These are phyloP conservation scores for Hypericum androsaemum DNA, from an alignment of 345 rosid species.

Conservation along the genomic window DNA sequence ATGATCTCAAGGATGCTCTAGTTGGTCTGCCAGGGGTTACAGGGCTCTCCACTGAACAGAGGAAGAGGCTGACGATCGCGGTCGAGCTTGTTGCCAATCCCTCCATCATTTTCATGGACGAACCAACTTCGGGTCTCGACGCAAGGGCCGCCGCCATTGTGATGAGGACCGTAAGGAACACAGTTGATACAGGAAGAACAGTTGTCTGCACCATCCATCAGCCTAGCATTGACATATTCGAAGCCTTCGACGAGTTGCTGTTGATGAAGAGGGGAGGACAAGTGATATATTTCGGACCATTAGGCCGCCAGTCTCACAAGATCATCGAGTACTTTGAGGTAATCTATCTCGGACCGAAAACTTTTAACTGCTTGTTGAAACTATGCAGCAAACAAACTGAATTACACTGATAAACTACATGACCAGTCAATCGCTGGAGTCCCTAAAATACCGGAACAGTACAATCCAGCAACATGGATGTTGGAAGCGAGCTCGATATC, in stretches of 20 bases:
- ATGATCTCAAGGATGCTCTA: constrained; percentile 30
- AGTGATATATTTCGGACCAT: constrained; percentile 36
- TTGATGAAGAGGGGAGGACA: constrained; percentile 55
- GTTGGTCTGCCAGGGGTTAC: constrained; percentile 45
- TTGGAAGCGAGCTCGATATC: constrained; percentile 37
- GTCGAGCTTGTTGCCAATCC: constrained; percentile 59
- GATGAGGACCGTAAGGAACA: constrained; percentile 47
- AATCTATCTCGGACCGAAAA: background rate
- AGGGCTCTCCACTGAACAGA: constrained; percentile 46
- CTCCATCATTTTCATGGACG: constrained; percentile 56
- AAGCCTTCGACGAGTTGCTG: constrained; percentile 46
- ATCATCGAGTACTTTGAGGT: constrained; percentile 46
- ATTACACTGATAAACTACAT: background rate
- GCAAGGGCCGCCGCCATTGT: constrained; percentile 56
- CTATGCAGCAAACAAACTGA: background rate
- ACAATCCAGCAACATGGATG: constrained; percentile 59
- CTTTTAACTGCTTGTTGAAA: background rate
- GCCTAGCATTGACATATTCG: constrained; percentile 52
- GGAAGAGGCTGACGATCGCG: constrained; percentile 48
- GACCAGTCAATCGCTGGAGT: constrained; percentile 37
- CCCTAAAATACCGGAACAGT: constrained; percentile 35
- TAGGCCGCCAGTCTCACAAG: constrained; percentile 40
- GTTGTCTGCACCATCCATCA: constrained; percentile 56
- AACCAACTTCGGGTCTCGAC: constrained; percentile 50
- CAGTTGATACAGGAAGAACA: constrained; percentile 46